These are phyloP conservation scores for Hamigera avellanea DNA, from an alignment of 495 filamentous ascomycete species.

Conservation along the genomic window DNA sequence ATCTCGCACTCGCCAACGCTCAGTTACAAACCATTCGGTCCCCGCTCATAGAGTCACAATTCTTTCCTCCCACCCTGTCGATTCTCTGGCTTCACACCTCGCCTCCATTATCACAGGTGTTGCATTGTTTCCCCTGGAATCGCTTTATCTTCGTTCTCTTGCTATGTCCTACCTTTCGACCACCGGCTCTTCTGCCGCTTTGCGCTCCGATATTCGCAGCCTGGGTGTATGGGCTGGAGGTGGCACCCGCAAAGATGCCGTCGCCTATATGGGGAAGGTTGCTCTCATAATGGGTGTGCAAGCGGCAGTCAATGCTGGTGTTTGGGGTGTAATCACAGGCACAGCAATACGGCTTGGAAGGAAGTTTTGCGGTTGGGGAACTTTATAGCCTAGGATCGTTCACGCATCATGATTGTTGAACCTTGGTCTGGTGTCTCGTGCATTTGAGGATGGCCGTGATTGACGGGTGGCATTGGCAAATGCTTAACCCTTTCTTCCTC, in stretches of 20 bases:
- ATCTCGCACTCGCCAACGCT: slow-evolving; percentile 6
- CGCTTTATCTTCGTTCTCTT: slow-evolving; percentile 35
- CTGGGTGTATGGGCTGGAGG: slow-evolving; percentile 31
- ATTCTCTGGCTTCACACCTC: slow-evolving; percentile 33
- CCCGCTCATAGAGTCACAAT: slow-evolving; percentile 33
- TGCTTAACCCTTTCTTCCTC: too few species aligned
- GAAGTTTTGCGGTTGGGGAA: slow-evolving; percentile 36
- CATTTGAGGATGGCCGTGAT: too few species aligned
- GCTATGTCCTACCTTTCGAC: slow-evolving; percentile 28
- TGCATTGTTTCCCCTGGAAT: slow-evolving; percentile 36
- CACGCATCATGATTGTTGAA: too few species aligned
- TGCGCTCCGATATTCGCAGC: slow-evolving; percentile 20
- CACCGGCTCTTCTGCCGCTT: slow-evolving; percentile 10
- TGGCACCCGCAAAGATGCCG: slow-evolving; percentile 20
- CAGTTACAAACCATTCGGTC: slow-evolving; percentile 1
- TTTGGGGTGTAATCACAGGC: slow-evolving; percentile 33
- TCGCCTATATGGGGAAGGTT: slow-evolving; percentile 33
- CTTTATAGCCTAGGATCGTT: slow-evolving; percentile 12
- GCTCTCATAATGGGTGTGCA: slow-evolving; percentile 35
- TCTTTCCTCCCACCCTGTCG: slow-evolving; percentile 36
- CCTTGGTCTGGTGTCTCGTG: too few species aligned
- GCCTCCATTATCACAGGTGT: slow-evolving; percentile 29
- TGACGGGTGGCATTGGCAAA: too few species aligned
- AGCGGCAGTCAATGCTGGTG: slow-evolving; percentile 26
- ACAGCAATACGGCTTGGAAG: slow-evolving; percentile 33